Conservation (phyloP, 805 yeast genomes). For the Wickerhamia fluorescens region DNA sequence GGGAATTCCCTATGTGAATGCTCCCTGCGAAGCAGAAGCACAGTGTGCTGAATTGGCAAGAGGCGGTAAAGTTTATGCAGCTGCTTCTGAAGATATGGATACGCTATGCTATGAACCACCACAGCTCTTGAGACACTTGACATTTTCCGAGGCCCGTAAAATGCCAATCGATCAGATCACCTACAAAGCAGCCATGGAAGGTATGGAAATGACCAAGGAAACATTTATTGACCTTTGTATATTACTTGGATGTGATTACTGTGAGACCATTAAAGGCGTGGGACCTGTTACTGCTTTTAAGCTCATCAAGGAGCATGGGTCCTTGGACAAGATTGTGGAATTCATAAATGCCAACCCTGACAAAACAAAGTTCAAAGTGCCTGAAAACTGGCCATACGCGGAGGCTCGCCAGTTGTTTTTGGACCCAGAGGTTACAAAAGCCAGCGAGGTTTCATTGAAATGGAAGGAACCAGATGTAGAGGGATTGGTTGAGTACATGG, state of each 20-base stretch:
- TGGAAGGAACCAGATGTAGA: conserved; percentile 89
- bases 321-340: conserved; percentile 72
- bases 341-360: conserved; percentile 47
- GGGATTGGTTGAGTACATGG: conserved; percentile 77
- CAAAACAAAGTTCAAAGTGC: conserved; percentile 68
- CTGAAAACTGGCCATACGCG: conserved; percentile 90
- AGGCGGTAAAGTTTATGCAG: conserved; percentile 89
- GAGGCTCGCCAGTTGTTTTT: conserved; percentile 82
- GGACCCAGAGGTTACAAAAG: conserved; percentile 70
- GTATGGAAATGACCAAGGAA: conserved; percentile 61
- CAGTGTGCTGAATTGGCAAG: conserved; percentile 93
- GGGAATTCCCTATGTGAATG: conserved; percentile 93
- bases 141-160: conserved; percentile 90
- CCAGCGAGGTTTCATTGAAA: conserved; percentile 59
- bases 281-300: conserved; percentile 95
- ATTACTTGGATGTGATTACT: conserved; percentile 92
- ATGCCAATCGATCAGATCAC: conserved; percentile 84
- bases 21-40: conserved; percentile 98
- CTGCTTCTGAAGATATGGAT: conserved; percentile 99
- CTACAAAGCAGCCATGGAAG: conserved; percentile 61
- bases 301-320: conserved; percentile 76
- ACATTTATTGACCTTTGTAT: conserved; percentile 91
- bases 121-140: conserved; percentile 74
- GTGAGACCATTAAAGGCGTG: conserved; percentile 90
- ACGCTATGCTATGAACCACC: conserved; percentile 91